Conservation (phyloP, 495 filamentous ascomycete genomes). For the Penicillium psychrofluorescens region DNA sequence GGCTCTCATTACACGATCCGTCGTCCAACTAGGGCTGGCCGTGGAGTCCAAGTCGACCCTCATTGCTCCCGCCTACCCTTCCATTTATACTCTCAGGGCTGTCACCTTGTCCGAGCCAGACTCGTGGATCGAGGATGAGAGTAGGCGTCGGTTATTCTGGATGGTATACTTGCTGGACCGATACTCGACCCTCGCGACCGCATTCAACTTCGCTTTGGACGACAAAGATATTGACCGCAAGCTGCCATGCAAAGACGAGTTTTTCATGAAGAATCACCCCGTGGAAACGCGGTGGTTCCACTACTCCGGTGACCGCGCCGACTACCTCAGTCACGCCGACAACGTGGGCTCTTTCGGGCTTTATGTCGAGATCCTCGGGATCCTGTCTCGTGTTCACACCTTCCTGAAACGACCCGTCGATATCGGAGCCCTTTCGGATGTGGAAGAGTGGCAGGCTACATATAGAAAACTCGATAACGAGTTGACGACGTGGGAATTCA, state of each 20-base stretch:
- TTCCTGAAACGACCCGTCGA: slow-evolving; percentile 85
- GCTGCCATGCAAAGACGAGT: slow-evolving; percentile 77
- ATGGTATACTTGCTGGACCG: slow-evolving; percentile 86
- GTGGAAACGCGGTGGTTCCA: slow-evolving; percentile 80
- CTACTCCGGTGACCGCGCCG: slow-evolving; percentile 39
- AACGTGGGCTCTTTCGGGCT: slow-evolving; percentile 81
- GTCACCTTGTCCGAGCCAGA: slow-evolving; percentile 74
- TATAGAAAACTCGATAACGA: slow-evolving; percentile 77
- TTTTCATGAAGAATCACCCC: slow-evolving; percentile 74
- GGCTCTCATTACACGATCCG: slow-evolving; percentile 75
- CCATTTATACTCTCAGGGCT: slow-evolving; percentile 78
- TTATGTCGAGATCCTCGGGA: slow-evolving; percentile 79
- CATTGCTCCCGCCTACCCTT: slow-evolving; percentile 64
- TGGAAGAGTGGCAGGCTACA: slow-evolving; percentile 79
- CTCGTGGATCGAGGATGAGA: slow-evolving; percentile 84
- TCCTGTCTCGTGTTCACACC: slow-evolving; percentile 75
- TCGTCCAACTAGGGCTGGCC: slow-evolving; percentile 76
- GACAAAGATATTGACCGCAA: slow-evolving; percentile 84
- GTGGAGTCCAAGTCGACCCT: slow-evolving; percentile 72
- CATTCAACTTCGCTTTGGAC: slow-evolving; percentile 82
- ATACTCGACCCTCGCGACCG: slow-evolving; percentile 81
- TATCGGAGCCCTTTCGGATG: slow-evolving; percentile 73
- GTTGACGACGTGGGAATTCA: slow-evolving; percentile 74
- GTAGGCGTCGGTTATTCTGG: slow-evolving; percentile 78
- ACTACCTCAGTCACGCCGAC: slow-evolving; percentile 65